A percentile compares a stretch with the other conserved stretches of the same genome.
These are phyloP conservation scores for Cicer bijugum DNA, from an alignment of 306 rosid species.

Conservation along the genomic window DNA sequence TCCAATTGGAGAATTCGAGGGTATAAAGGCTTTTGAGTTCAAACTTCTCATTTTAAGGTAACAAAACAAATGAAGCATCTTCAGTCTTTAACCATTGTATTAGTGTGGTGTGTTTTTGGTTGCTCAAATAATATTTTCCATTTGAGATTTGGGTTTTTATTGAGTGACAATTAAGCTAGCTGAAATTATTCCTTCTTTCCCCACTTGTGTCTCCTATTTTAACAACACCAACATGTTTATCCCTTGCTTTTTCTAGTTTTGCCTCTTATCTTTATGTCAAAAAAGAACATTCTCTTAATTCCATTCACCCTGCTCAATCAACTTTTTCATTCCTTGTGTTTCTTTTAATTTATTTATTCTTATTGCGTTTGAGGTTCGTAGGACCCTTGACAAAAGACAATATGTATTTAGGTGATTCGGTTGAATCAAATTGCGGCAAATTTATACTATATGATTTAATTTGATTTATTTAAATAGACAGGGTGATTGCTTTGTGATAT, in stretches of 20 bases:
- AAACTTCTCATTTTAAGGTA: too few species aligned
- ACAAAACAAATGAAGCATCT: too few species aligned
- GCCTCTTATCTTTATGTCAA: slow-evolving; percentile 28
- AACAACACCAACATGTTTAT: slow-evolving; percentile 31
- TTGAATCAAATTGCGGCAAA: slow-evolving; percentile 42
- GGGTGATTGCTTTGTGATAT: slow-evolving; percentile 42
- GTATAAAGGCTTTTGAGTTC: too few species aligned
- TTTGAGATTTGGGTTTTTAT: neutral
- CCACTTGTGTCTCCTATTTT: slow-evolving; percentile 44
- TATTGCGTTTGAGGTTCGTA: slow-evolving; percentile 30
- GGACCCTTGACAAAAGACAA: slow-evolving; percentile 38
- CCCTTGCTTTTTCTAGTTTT: slow-evolving; percentile 36
- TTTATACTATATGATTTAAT: slow-evolving; percentile 8
- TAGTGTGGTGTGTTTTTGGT: neutral
- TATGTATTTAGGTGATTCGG: slow-evolving; percentile 23
- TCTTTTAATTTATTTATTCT: slow-evolving; percentile 45
- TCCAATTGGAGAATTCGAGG: too few species aligned
- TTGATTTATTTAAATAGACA: slow-evolving; percentile 21
- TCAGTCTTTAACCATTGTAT: too few species aligned
- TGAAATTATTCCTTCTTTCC: slow-evolving; percentile 44
- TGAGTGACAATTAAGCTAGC: slow-evolving; percentile 45
- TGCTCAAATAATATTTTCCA: slow-evolving; percentile 20
- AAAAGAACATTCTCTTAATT: neutral
- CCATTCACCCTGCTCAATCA: slow-evolving; percentile 33
- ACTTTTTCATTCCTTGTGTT: slow-evolving; percentile 34